Evolutionary conservation across 2,329 filamentous ascomycete genomes (phyloP).

Genomic region (Pseudofabraea citricarpa): DNA sequence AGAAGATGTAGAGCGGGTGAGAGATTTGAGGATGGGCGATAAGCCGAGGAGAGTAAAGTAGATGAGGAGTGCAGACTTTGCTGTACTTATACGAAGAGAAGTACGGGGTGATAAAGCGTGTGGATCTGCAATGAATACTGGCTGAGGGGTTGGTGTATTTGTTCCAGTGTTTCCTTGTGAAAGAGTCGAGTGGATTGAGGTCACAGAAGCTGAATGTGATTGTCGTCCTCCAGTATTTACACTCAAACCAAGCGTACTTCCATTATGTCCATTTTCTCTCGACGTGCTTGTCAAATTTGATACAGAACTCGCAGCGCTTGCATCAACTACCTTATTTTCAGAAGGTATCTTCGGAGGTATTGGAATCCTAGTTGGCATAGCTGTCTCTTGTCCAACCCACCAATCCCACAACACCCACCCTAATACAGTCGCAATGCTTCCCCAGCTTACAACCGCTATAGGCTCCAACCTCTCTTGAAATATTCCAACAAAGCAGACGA

Average conservation of each 20-base stretch:
- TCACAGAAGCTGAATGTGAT: conserved; percentile 48
- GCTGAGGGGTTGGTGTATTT: conserved; percentile 27
- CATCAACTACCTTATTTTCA: conserved; percentile 15
- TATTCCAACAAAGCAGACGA: conserved; percentile 90
- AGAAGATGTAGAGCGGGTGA: conserved; percentile 86
- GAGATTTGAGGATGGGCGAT: conserved; percentile 90
- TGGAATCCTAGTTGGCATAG: conserved; percentile 18
- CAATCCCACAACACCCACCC: conserved; percentile 91
- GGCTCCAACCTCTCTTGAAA: conserved; percentile 83
- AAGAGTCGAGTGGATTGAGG: conserved; percentile 45
- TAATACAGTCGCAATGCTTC: conserved; percentile 74
- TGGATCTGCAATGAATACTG: conserved; percentile 7
- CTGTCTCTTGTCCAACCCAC: conserved; percentile 70
- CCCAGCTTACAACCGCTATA: conserved; percentile 81
- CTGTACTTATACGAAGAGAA: conserved; percentile 67
- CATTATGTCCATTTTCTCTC: not conserved
- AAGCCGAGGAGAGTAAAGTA: conserved; percentile 89
- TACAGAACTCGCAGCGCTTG: conserved; percentile 19
- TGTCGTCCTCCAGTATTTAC: conserved; percentile 32
- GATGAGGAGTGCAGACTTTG: conserved; percentile 89
- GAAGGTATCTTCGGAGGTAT: conserved; percentile 24
- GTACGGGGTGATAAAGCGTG: conserved; percentile 33
- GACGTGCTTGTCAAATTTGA: conserved; percentile 16
- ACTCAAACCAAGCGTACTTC: conserved; percentile 30
- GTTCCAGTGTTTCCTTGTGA: conserved; percentile 15